These are phyloP conservation scores for Juglanconis sp. DNA, from an alignment of 2,329 filamentous ascomycete genomes.

Conservation along the genomic window DNA sequence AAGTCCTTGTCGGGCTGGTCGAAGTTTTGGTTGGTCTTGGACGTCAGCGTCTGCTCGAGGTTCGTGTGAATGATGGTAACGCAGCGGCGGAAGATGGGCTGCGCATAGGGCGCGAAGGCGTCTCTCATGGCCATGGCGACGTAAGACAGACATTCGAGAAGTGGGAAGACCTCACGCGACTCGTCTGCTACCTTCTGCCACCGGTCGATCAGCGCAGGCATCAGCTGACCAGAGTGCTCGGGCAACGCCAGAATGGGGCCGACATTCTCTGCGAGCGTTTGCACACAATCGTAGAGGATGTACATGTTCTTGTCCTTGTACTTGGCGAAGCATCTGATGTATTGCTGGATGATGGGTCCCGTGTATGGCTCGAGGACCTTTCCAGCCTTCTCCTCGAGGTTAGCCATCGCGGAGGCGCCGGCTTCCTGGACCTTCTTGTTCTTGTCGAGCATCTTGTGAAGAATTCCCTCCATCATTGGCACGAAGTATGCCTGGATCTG, in stretches of 20 bases:
- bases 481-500: conserved; percentile 80
- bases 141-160: conserved; percentile 95
- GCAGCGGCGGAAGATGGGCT: conserved; percentile 82
- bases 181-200: conserved; percentile 87
- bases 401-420: conserved; percentile 91
- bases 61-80: conserved; percentile 90
- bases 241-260: conserved; percentile 76
- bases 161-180: conserved; percentile 87
- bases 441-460: conserved; percentile 90
- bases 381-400: conserved; percentile 89
- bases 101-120: conserved; percentile 79
- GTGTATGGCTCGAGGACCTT: conserved; percentile 80
- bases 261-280: conserved; percentile 91
- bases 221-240: conserved; percentile 78
- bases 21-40: conserved; percentile 62
- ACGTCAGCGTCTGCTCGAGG: conserved; percentile 73
- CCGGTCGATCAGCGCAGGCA: conserved; percentile 86
- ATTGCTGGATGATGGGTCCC: conserved; percentile 85
- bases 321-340: conserved; percentile 84
- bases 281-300: conserved; percentile 96
- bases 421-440: conserved; percentile 99
- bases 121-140: conserved; percentile 82
- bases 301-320: conserved; percentile 99
- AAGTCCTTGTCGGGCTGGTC: conserved; percentile 95
- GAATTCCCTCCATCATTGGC: conserved; percentile 94